Conservation (phyloP, 768 basidiomycete species). For the Guyanaporus albipodus region DNA sequence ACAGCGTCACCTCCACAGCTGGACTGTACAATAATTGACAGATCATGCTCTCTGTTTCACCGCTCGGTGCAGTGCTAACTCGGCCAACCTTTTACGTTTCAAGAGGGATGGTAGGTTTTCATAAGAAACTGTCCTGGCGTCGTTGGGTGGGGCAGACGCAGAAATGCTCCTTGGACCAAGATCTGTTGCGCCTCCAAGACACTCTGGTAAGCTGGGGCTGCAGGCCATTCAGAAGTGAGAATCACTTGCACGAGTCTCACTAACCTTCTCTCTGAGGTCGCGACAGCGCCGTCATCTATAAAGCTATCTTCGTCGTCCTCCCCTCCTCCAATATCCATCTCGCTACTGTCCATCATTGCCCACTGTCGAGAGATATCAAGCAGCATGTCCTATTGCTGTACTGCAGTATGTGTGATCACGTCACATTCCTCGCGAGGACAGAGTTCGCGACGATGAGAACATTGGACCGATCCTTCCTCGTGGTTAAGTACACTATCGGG, state of each 20-base stretch:
- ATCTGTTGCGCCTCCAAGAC: neutral
- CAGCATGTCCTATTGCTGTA: conserved; percentile 19
- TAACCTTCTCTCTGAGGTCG: conserved; percentile 10
- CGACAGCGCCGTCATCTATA: neutral
- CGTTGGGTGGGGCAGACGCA: neutral
- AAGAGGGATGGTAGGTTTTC: conserved; percentile 19
- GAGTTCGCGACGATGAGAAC: conserved; percentile 17
- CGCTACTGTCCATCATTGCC: conserved; percentile 5
- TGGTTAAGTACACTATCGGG: neutral
- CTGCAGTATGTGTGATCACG: conserved; percentile 12
- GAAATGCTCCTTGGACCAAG: conserved; percentile 1
- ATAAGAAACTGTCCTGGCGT: conserved; percentile 11
- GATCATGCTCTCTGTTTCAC: conserved; percentile 11
- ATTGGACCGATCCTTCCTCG: conserved; percentile 7
- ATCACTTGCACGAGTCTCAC: neutral
- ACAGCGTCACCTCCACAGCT: conserved; percentile 15
- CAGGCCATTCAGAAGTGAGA: conserved; percentile 7
- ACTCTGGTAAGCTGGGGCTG: conserved; percentile 3
- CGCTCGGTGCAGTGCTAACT: conserved; percentile 11
- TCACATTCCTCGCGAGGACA: conserved; percentile 14
- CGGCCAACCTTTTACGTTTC: conserved; percentile 17
- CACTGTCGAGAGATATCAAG: conserved; percentile 18
- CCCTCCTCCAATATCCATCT: conserved; percentile 9
- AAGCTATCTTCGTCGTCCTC: conserved; percentile 7
- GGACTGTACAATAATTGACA: conserved; percentile 16